Evolutionary conservation across 2,329 filamentous ascomycete species (phyloP), one percentile per base, ranked within the genome.

Genomic region (Chaetomiaceae sp.): DNA sequence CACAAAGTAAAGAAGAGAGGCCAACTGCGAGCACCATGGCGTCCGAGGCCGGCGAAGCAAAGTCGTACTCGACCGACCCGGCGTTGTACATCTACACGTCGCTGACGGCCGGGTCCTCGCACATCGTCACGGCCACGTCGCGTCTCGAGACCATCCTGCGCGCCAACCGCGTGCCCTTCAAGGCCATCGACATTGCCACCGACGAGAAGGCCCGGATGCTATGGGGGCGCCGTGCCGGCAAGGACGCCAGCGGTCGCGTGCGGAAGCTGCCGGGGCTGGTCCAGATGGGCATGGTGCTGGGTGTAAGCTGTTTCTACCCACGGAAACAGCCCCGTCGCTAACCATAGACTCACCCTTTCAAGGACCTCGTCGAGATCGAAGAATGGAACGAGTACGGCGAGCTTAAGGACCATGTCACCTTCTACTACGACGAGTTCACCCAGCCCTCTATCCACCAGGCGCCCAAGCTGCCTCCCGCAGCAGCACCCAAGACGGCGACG

Each of bases 371-470:
- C 59, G 87, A 97, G 71, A 84, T 97, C 59, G 94, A 99, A 72
- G 94, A 99, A 69, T 97, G 92, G 94, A 99, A 99, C 75, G 94
- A 99, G 70, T 96, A 95, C 71, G 91, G 91, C 71, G 92, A 97
- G 73, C 81, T 99, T 57, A 90, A 91, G 70, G 83, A 92, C 71
- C 87, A 92, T 64, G 83, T 97, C 63, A 84, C 78, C 56, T 81
- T 87, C 62, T 82, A 80, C 71, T 80, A 80, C 68, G 81, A 84
- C 72, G 81, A 84, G 61, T 75, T 74, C 64, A 83, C 80, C 45
- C 80, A 82, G 61, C 78, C 80, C 31, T 68, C 75, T 67, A 76
- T 80, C 71, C 68, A 75, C 72, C 69, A 80, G 62, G 75, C 77
- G 48, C 75, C 77, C 15, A 73, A 75, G 40, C 70, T 72, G 33